Conservation (phyloP, 108 stramenopile species). For the Aurantiochytrium sp. region DNA sequence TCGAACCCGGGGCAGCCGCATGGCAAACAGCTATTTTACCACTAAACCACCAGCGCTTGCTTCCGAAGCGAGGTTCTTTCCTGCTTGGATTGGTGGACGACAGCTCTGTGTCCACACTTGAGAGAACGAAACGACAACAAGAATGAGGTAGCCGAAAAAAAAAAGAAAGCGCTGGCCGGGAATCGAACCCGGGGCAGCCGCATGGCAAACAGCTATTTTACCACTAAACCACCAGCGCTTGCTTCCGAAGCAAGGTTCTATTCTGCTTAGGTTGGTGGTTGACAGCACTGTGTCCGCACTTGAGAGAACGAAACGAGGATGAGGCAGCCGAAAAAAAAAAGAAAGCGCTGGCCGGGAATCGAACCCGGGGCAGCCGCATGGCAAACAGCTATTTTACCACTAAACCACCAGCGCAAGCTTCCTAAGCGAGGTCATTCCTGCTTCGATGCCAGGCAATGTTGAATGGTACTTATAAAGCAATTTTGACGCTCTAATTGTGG, state of each 20-base stretch:
- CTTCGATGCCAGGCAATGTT: too few species aligned
- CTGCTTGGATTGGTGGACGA: neutral
- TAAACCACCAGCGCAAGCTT: neutral
- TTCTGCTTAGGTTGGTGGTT: neutral
- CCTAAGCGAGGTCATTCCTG: too few species aligned
- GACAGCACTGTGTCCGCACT: neutral
- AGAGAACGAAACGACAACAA: neutral
- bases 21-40: neutral
- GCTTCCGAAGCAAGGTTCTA: neutral
- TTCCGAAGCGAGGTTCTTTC: neutral
- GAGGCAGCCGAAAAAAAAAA: constrained; percentile 21
- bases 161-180: neutral
- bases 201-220: constrained; percentile 10
- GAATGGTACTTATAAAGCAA: too few species aligned
- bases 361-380: constrained; percentile 8
- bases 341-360: neutral
- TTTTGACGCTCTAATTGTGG: too few species aligned
- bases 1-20: neutral
- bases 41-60: too few species aligned
- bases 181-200: constrained; percentile 8
- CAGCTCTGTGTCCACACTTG: neutral
- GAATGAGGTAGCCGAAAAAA: neutral
- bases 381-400: constrained; percentile 10
- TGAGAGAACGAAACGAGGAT: neutral
- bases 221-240: neutral